Evolutionary conservation across 345 rosid species (phyloP), one percentile per base, ranked within the genome.

Genomic region (Arabidopsis arenosa): DNA sequence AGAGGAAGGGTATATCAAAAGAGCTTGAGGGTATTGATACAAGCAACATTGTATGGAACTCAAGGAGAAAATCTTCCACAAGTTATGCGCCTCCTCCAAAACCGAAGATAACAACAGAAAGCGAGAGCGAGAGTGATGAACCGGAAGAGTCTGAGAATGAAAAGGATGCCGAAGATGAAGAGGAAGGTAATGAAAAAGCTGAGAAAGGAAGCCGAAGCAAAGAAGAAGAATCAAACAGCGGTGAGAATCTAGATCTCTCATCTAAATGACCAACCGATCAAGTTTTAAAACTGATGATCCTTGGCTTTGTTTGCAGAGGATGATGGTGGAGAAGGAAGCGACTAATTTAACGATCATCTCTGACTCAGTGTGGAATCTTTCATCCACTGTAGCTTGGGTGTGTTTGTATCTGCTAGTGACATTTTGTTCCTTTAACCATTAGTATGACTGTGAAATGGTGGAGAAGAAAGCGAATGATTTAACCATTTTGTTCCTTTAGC

Each of bases 21-120:
- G 97, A 95, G 83, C 93, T 95, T 5, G 97, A 92, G 79, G 97
- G 96, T 66, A 89, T 95, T 77, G 96, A 92, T 86, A 82, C 66
- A 40, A 90, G 93, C 69, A 95, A 92, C 77, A 90, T 89, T 54
- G 93, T 92, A 45, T 80, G 84, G 35, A 90, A 86, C 78, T 86
- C 97, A 47, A 91, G 99, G 43, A 88, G 96, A 82, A 85, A 97
- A 81, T 75, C 93, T 12, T 65, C 89, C 17, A 79, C 82, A 56
- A 90, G 89, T 74, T 92, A 83, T 59, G 79, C 44, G 36, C 83
- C 93, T 73, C 93, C 90, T 40, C 91, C 89, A 77, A 92, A 86
- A 84, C 88, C 96, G 40, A 84, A 86, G 78, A 45, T 86, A 74
- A 85, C 89, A 7, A 84, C 64, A 9, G 87, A 80, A 60, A 86